Evolutionary conservation across 352 stramenopile species (phyloP), one percentile per base, ranked within the genome.

Genomic region (Globisporangium orthogonon): DNA sequence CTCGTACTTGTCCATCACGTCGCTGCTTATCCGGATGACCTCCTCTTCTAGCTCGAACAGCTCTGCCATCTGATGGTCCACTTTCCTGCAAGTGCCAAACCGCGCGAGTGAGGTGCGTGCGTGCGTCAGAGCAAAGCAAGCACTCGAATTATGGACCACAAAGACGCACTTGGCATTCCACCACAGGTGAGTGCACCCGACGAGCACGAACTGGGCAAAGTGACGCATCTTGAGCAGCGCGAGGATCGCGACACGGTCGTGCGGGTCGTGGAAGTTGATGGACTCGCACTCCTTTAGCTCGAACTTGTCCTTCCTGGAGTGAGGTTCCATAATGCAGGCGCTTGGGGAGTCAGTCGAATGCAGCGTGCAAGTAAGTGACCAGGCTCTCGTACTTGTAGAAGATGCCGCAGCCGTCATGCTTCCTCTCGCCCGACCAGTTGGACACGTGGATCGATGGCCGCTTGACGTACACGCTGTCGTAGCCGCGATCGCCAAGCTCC

Each of bases 381-480:
- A 29, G 2, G 11, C 30, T 31, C 6, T 65, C 76, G 54, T 35
- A 88, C 79, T 92, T 90, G 73, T 83, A 95, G 48, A 95, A 95
- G 63, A 95, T 93, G 15, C 85, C 85, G 33, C 85, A 95, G 58
- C 85, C 85, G 60, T 95, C 85, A 43, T 87, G 78, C 59, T 95
- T 95, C 66, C 90, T 93, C 54, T 92, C 83, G 30, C 85, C 85
- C 15, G 83, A 93, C 85, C 85, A 95, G 39, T 84, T 93, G 18
- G 83, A 93, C 7, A 89, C 67, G 60, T 95, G 78, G 48, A 91
- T 86, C 4, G 85, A 95, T 18, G 85, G 85, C 2, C 85, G 74
- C 66, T 95, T 95, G 28, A 91, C 75, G 53, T 83, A 95, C 37
- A 92, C 79, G 28, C 85, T 95, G 41, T 95, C 83, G 61, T 95